Conservation (phyloP, 2,329 filamentous ascomycete genomes). For the Coniosporium tulheliwenetii region DNA sequence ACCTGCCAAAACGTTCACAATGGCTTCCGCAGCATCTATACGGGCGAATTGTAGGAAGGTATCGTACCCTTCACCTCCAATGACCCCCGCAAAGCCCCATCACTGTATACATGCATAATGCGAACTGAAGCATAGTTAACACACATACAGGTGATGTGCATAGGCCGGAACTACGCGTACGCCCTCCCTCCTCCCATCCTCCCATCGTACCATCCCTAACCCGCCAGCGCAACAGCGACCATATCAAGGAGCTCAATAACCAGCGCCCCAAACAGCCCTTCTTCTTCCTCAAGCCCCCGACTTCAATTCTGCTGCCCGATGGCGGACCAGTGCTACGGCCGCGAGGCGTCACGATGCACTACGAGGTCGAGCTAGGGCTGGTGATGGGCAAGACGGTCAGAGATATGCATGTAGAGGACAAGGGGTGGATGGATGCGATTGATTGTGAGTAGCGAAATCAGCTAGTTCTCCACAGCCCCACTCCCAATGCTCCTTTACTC, state of each 20-base stretch:
- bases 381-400: slow-evolving; percentile 70
- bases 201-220: background rate
- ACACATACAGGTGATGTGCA: slow-evolving; percentile 58
- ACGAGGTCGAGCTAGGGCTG: slow-evolving; percentile 86
- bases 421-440: slow-evolving; percentile 69
- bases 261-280: slow-evolving; percentile 84
- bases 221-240: slow-evolving; percentile 44
- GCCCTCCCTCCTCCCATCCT: slow-evolving; percentile 15
- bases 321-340: slow-evolving; percentile 71
- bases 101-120: background rate
- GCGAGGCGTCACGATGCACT: slow-evolving; percentile 72
- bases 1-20: background rate
- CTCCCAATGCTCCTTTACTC: background rate
- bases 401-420: slow-evolving; percentile 60
- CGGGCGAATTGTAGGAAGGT: slow-evolving; percentile 32
- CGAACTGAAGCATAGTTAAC: slow-evolving; percentile 1
- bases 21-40: slow-evolving; percentile 21
- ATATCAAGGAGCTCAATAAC: slow-evolving; percentile 84
- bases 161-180: slow-evolving; percentile 91
- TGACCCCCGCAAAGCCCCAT: background rate
- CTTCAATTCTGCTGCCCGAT: slow-evolving; percentile 65
- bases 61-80: slow-evolving; percentile 2
- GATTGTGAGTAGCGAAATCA: slow-evolving; percentile 38
- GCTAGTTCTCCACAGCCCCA: background rate
- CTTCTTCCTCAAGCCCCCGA: slow-evolving; percentile 94